These are phyloP conservation scores for Metschnikowia sp. DNA, from an alignment of 805 yeast species.

Conservation along the genomic window DNA sequence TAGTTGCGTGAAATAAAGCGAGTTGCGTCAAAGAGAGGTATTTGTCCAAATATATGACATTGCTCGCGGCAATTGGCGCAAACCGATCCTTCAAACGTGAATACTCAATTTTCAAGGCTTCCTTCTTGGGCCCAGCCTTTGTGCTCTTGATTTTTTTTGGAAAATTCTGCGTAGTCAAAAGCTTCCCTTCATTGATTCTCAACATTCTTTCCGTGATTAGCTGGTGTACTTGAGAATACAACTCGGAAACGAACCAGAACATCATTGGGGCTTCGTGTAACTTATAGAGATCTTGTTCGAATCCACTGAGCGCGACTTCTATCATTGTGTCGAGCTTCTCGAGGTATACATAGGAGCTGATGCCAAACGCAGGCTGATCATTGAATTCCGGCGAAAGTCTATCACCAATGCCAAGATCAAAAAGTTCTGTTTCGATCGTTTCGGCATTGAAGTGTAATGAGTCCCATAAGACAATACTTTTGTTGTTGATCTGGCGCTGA, in stretches of 20 bases:
- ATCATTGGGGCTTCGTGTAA: slow-evolving; percentile 64
- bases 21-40: slow-evolving; percentile 19
- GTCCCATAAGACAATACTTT: slow-evolving; percentile 64
- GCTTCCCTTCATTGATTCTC: slow-evolving; percentile 26
- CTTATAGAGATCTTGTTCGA: slow-evolving; percentile 71
- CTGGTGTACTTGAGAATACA: slow-evolving; percentile 37
- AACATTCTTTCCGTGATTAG: slow-evolving; percentile 43
- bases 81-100: slow-evolving; percentile 27
- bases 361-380: slow-evolving; percentile 54
- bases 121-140: slow-evolving; percentile 48
- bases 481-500: slow-evolving; percentile 69
- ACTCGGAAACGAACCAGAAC: slow-evolving; percentile 63
- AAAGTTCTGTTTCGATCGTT: slow-evolving; percentile 50
- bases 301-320: slow-evolving; percentile 67
- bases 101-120: slow-evolving; percentile 30
- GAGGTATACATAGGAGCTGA: slow-evolving; percentile 66
- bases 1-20: slow-evolving; percentile 19
- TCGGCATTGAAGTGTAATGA: slow-evolving; percentile 76
- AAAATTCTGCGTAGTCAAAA: slow-evolving; percentile 4
- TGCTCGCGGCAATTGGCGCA: slow-evolving; percentile 33
- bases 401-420: slow-evolving; percentile 37
- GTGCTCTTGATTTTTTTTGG: slow-evolving; percentile 26
- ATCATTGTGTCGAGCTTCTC: slow-evolving; percentile 69
- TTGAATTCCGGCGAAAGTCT: slow-evolving; percentile 14
- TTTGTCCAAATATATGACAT: slow-evolving; percentile 22